A percentile compares a stretch with the other conserved stretches of the same genome.
phyloP scores from a whole-genome alignment of 208 protist species.

The Trypanosoma caninum region DNA sequence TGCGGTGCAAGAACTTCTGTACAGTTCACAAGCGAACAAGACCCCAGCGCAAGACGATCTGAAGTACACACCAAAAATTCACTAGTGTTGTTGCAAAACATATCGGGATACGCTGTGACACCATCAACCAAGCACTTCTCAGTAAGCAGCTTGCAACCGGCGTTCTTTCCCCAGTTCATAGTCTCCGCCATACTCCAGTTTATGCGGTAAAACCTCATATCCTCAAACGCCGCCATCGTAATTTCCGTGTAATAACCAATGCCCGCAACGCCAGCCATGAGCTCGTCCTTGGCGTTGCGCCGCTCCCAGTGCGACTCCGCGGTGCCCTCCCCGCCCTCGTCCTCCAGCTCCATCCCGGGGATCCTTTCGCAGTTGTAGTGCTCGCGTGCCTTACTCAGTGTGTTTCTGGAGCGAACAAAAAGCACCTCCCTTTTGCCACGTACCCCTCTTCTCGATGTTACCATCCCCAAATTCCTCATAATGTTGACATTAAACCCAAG shows the following conservation, averaged over 20 bases:
- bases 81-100: conserved; percentile 37
- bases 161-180: conserved; percentile 64
- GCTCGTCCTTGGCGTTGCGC: conserved; percentile 75
- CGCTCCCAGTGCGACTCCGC: conserved; percentile 84
- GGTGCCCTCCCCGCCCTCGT: conserved; percentile 45
- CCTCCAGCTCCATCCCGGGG: conserved; percentile 72
- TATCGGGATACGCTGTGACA: conserved; percentile 31
- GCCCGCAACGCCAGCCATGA: conserved; percentile 54
- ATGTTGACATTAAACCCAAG: conserved; percentile 23
- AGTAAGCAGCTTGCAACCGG: conserved; percentile 51
- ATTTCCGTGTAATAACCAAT: conserved; percentile 53
- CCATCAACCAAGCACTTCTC: conserved; percentile 36
- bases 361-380: conserved; percentile 70
- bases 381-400: conserved; percentile 28
- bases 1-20: too few species aligned
- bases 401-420: conserved; percentile 15
- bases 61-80: not conserved
- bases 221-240: conserved; percentile 78
- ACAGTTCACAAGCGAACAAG: too few species aligned
- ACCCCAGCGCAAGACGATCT: conserved; percentile 27
- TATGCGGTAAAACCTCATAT: conserved; percentile 72
- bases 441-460: not conserved
- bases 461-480: not conserved
- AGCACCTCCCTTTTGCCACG: not conserved
- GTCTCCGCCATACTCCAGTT: conserved; percentile 56